Evolutionary conservation across 306 rosid species (phyloP), one percentile per base, ranked within the genome.

Genomic region (Prunus fruticosa): DNA sequence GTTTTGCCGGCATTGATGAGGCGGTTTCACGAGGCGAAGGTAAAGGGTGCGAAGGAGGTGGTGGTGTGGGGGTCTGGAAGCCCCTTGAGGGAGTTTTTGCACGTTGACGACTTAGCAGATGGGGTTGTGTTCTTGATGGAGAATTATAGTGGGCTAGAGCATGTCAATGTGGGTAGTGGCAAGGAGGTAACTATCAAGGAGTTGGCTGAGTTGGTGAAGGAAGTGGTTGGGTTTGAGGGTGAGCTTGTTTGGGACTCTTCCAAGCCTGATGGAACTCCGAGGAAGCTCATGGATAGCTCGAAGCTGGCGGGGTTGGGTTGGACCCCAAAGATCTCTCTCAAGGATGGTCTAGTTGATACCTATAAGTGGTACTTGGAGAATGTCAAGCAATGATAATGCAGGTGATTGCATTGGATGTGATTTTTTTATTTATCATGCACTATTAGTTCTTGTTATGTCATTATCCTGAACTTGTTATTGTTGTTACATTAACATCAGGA

Each of bases 31-130:
- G 99, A 90, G 83, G 97, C 97, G 2, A 95, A 94, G 88, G 85
- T 89, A 67, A 90, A 72, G 0, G 81, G 87, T 23, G 91, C 90
- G 0, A 88, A 90, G 86, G 97, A 90, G 78, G 98, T 94, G 72
- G 98, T 94, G 63, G 98, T 94, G 34, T 94, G 98, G 98, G 98
- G 98, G 32, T 84, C 89, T 1, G 98, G 98, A 14, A 89, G 97
- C 80, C 99, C 99, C 8, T 58, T 90, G 80, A 86, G 99, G 82
- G 99, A 95, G 91, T 95, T 95, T 75, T 78, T 95, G 76, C 99
- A 95, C 49, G 99, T 92, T 10, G 97, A 92, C 7, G 98, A 95
- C 78, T 70, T 95, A 76, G 96, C 98, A 0, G 97, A 90, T 3
- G 97, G 93, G 0, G 87, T 85, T 51, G 96, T 88, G 51, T 92